Conservation (phyloP, 805 yeast genomes). For the Candida golubevii region DNA sequence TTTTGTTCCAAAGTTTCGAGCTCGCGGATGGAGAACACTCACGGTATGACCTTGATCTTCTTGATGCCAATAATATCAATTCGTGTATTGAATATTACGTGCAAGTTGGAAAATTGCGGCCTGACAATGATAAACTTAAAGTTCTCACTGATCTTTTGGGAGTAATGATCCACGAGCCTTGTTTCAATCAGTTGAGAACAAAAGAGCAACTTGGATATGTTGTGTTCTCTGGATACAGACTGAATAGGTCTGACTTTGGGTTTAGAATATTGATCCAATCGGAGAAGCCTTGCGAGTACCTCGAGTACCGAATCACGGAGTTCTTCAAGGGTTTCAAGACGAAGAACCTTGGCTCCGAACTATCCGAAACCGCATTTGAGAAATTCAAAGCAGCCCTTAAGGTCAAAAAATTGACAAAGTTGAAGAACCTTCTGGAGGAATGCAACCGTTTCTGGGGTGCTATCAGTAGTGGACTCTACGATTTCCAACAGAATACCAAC, state of each 20-base stretch:
- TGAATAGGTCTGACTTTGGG: conserved; percentile 68
- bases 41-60: conserved; percentile 47
- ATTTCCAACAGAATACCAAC: conserved; percentile 55
- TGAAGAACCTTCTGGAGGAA: conserved; percentile 79
- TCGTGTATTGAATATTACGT: conserved; percentile 77
- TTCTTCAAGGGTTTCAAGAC: conserved; percentile 50
- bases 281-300: conserved; percentile 68
- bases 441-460: conserved; percentile 57
- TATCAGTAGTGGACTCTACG: conserved; percentile 73
- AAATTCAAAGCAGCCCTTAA: conserved; percentile 68
- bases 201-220: conserved; percentile 94
- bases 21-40: conserved; percentile 36
- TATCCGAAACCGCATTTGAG: conserved; percentile 62
- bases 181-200: conserved; percentile 85
- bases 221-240: conserved; percentile 73
- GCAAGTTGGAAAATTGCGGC: conserved; percentile 49
- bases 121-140: conserved; percentile 26
- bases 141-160: conserved; percentile 61
- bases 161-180: conserved; percentile 78
- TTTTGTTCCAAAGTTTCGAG: conserved; percentile 34
- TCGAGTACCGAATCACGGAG: conserved; percentile 71
- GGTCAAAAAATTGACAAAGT: conserved; percentile 61
- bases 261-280: conserved; percentile 77
- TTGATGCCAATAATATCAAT: conserved; percentile 70
- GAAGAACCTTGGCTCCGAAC: conserved; percentile 34